Evolutionary conservation across 2,329 filamentous ascomycete species (phyloP).

Genomic region (Talaromyces sp.): DNA sequence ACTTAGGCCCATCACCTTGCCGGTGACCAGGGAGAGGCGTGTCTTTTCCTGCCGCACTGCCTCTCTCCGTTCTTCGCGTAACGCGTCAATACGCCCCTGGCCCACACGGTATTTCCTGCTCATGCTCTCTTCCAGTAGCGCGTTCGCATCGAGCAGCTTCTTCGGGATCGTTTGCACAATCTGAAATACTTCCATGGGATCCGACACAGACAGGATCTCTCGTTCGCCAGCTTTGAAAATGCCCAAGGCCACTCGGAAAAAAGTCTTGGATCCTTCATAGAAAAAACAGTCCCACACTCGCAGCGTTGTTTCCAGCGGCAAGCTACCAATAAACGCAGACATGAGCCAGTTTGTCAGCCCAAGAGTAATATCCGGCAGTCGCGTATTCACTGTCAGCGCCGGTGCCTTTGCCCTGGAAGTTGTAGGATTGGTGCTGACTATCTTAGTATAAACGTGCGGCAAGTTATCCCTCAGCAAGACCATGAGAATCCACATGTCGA

Average conservation of each 20-base stretch:
- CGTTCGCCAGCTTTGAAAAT: constrained; percentile 85
- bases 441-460: constrained; percentile 80
- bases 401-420: constrained; percentile 36
- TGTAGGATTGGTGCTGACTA: constrained; percentile 62
- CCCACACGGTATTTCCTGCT: constrained; percentile 73
- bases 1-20: constrained; percentile 16
- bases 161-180: constrained; percentile 85
- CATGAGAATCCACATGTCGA: constrained; percentile 93
- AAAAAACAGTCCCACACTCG: constrained; percentile 96
- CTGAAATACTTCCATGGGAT: constrained; percentile 94
- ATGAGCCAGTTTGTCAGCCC: constrained; percentile 98
- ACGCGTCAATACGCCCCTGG: constrained; percentile 74
- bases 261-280: constrained; percentile 88
- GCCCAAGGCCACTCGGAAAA: constrained; percentile 85
- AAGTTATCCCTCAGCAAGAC: constrained; percentile 74
- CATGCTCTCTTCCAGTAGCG: constrained; percentile 77
- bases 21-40: constrained; percentile 32
- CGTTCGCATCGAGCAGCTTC: constrained; percentile 74
- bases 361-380: constrained; percentile 82
- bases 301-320: constrained; percentile 86
- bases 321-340: constrained; percentile 89
- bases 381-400: constrained; percentile 40
- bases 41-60: constrained; percentile 39
- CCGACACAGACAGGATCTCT: constrained; percentile 72
- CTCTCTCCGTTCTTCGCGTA: constrained; percentile 63